Evolutionary conservation across 1,284 basidiomycete genomes (phyloP), one percentile per base, ranked within the genome.

Genomic region (Malassezia nana): DNA sequence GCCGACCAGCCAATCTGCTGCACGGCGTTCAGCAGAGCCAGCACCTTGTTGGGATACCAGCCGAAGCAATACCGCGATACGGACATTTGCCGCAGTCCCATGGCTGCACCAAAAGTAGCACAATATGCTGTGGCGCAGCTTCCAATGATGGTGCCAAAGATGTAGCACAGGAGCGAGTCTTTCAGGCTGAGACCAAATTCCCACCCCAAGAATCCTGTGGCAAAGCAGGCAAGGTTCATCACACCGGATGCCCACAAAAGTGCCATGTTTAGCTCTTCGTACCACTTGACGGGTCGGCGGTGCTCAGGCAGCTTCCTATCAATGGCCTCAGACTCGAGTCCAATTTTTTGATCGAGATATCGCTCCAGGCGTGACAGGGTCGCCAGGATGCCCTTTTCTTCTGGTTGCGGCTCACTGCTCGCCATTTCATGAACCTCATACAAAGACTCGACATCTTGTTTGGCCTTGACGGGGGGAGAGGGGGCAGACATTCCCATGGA

Each of bases 1-100:
- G 43, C 26, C 10, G 43, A 45, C 43, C 43, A 45, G 29, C 43
- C 43, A 7, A 45, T 22, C 29, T 45, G 43, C 10, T 45, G 43
- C 13, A 45, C 12, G 16, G 29, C 30, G 18, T 45, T 45, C 10
- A 45, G 10, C 16, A 45, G 43, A 16, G 43, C 43, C n/a, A 45
- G 3, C 22, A 45, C 28, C 20, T 45, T 45, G 43, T 32, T 45
- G 2, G 43, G 43, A 13, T 30, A 45, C 43, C 43, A 45, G 7
- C 43, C 43, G 29, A 45, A 45, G 26, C 25, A 18, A 29, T 45
- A 45, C 10, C 43, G 43, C 4, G 43, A 45, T 16, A 45, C 13
- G 15, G 43, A 45, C 43, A 45, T 45, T n/a, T 45, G 43, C 20
- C 43, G 43, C 10, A 45, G 43, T 30, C 43, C 43, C 12, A 16